Percentiles rank a stretch among this genome's conserved stretches.
These are phyloP conservation scores for Trifolium fragiferum DNA, from an alignment of 306 rosid genomes.

Conservation along the genomic window DNA sequence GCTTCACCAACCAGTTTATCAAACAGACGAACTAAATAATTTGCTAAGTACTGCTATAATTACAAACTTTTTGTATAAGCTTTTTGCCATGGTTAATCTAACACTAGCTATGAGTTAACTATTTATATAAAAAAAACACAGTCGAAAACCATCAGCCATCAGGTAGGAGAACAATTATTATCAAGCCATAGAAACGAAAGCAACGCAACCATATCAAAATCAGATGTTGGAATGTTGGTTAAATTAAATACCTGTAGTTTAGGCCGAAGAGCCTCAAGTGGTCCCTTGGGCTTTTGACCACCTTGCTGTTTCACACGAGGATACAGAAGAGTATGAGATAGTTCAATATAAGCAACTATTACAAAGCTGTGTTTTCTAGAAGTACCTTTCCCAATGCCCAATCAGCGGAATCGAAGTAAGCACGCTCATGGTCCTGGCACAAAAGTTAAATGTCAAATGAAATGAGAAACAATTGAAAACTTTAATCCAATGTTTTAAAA, in stretches of 20 bases:
- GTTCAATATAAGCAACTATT: conserved; percentile 33
- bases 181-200: conserved; percentile 19
- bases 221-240: conserved; percentile 13
- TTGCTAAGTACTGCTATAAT: neutral
- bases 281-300: conserved; percentile 95
- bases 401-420: conserved; percentile 97
- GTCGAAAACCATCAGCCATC: neutral
- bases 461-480: conserved; percentile 11
- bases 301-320: conserved; percentile 76
- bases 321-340: conserved; percentile 37
- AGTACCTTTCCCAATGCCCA: conserved; percentile 99
- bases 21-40: neutral
- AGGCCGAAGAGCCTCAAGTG: conserved; percentile 94
- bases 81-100: neutral
- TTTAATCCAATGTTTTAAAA: too few species aligned
- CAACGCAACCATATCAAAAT: neutral
- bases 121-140: conserved; percentile 3
- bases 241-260: conserved; percentile 74
- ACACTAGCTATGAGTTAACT: conserved; percentile 1
- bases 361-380: conserved; percentile 6
- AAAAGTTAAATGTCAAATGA: conserved; percentile 40
- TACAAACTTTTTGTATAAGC: neutral
- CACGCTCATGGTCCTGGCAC: conserved; percentile 94
- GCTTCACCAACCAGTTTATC: conserved; percentile 15
- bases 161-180: conserved; percentile 12